Evolutionary conservation across 2,329 filamentous ascomycete species (phyloP), one percentile per base, ranked within the genome.

Genomic region (Chaetothyriales sp.): DNA sequence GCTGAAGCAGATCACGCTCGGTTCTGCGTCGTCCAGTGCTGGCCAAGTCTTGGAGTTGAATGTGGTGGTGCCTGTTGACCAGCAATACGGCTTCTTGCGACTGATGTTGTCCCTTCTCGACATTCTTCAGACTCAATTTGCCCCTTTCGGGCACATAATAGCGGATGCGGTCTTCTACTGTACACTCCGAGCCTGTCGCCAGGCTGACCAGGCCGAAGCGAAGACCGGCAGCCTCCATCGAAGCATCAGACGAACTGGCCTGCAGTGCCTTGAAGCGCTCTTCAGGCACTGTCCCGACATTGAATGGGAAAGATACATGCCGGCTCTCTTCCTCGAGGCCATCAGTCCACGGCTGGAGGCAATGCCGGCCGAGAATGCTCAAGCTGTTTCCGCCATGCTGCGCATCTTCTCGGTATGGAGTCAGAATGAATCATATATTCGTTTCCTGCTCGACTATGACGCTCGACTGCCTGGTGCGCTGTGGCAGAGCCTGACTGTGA

Each of bases 71-170:
- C 76, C 78, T 15, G 68, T 77, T 9, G 79, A 89, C 60, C 92
- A 89, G 65, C 90, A 95, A 65, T 77, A 92, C 52, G 92, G 93
- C 71, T 80, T 95, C 63, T 70, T 95, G 48, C 94, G 93, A 63
- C 92, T 96, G 86, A 49, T 59, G 6, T 32, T 57, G 18, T 57
- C 90, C 9, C 79, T 96, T 64, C 80, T 96, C 53, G 83, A 84
- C 51, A 87, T 92, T 49, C 76, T 96, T 36, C 87, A 89, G 49
- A 79, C 77, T 4, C 82, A 81, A 49, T 79, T 93, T 49, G 67
- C 73, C 2, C 76, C 80, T 0, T 90, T 85, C 59, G 76, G 83
- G 47, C 70, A 76, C 15, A 76, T 75, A 10, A 73, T 96, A 3
- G 73, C 90, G 55, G 81, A 90, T 59, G 79, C 87, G 0, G 75